These are phyloP conservation scores for Zychaea mexicana DNA, from an alignment of 371 early-diverging fungal species.

Conservation along the genomic window DNA sequence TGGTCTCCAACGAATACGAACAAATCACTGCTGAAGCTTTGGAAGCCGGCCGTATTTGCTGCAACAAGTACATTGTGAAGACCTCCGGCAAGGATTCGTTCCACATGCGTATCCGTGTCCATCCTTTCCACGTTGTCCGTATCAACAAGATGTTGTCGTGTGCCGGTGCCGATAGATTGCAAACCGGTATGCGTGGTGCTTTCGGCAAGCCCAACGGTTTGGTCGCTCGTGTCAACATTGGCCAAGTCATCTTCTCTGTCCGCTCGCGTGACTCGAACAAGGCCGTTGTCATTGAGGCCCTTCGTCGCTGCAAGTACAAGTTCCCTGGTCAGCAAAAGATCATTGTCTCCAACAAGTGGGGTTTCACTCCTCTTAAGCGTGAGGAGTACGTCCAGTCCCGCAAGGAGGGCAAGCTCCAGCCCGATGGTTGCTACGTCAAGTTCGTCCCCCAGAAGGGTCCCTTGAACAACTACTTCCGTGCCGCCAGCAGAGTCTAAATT, in stretches of 20 bases:
- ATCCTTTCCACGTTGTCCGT: slow-evolving; percentile 99
- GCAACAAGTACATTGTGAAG: slow-evolving; percentile 99
- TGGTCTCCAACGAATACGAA: slow-evolving; percentile 99
- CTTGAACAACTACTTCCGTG: slow-evolving; percentile 63
- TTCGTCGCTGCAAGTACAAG: slow-evolving; percentile 98
- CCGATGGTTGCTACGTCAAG: slow-evolving; percentile 98
- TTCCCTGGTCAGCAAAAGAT: slow-evolving; percentile 99
- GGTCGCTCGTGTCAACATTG: slow-evolving; percentile 99
- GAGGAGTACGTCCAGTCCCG: slow-evolving; percentile 91
- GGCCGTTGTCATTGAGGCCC: slow-evolving; percentile 96
- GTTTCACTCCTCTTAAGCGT: slow-evolving; percentile 98
- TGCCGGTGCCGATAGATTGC: slow-evolving; percentile 99
- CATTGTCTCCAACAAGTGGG: slow-evolving; percentile 99
- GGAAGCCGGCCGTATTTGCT: slow-evolving; percentile 99
- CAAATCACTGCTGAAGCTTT: slow-evolving; percentile 99
- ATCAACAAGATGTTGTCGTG: slow-evolving; percentile 99
- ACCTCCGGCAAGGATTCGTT: slow-evolving; percentile 99
- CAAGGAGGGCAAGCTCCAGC: slow-evolving; percentile 81
- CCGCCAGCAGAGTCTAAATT: slow-evolving; percentile 30
- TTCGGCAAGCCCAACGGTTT: slow-evolving; percentile 99
- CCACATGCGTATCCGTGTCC: slow-evolving; percentile 99
- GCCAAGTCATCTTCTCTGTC: slow-evolving; percentile 98
- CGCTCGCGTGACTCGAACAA: slow-evolving; percentile 98
- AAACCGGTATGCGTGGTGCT: slow-evolving; percentile 99
- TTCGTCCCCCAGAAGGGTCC: slow-evolving; percentile 92